Conservation (phyloP, 2,329 filamentous ascomycete species). For the Cercospora brassicicola region DNA sequence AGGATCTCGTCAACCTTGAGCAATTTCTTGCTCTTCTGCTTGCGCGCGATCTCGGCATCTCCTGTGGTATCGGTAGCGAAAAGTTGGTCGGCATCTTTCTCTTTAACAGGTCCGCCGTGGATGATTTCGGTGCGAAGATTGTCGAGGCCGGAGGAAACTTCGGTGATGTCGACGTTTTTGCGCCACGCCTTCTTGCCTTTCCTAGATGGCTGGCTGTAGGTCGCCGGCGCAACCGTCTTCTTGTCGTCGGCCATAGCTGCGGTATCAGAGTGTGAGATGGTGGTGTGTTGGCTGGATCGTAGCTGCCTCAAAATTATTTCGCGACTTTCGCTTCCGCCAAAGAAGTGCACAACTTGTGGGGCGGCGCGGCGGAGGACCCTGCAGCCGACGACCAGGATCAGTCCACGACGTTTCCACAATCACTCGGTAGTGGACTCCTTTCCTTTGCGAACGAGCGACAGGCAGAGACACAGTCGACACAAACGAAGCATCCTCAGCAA, state of each 20-base stretch:
- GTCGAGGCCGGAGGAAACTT: constrained; percentile 79
- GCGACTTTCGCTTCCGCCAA: neutral
- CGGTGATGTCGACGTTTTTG: constrained; percentile 92
- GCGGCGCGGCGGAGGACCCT: neutral
- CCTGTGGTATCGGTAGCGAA: constrained; percentile 80
- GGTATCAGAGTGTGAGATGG: too few species aligned
- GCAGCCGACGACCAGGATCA: neutral
- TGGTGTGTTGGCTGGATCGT: neutral
- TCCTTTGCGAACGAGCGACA: neutral
- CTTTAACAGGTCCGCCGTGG: constrained; percentile 80
- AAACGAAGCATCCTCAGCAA: neutral
- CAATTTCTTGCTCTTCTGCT: constrained; percentile 67
- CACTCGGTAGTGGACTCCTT: neutral
- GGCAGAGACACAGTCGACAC: neutral
- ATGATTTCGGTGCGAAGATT: constrained; percentile 87
- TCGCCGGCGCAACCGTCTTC: constrained; percentile 63
- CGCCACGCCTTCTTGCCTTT: constrained; percentile 99
- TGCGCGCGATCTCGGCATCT: constrained; percentile 64
- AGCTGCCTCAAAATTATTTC: constrained; percentile 5
- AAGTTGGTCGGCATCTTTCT: constrained; percentile 78
- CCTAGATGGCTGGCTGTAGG: constrained; percentile 83
- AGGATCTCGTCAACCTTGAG: constrained; percentile 93
- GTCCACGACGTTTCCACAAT: constrained; percentile 1
- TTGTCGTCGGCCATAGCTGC: constrained; percentile 19
- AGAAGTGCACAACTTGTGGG: neutral